These are phyloP conservation scores for Penicillium hordei DNA, from an alignment of 2,329 filamentous ascomycete species.

Conservation along the genomic window DNA sequence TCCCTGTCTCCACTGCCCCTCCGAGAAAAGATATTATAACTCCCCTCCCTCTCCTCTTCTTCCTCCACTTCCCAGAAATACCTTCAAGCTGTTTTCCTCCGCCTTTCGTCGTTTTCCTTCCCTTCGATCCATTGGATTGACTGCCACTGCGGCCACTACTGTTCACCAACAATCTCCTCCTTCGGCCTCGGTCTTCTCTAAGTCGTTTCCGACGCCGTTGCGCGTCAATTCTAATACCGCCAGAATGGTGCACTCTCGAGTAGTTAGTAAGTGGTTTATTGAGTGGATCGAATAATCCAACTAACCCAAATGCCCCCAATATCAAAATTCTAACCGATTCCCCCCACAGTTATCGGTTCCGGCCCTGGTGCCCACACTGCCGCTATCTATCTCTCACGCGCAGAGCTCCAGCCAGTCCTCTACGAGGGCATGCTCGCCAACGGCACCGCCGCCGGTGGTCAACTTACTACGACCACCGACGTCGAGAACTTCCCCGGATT, in stretches of 20 bases:
- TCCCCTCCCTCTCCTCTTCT: slow-evolving; percentile 12
- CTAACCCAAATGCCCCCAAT: neutral
- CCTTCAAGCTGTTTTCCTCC: slow-evolving; percentile 92
- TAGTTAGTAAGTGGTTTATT: slow-evolving; percentile 69
- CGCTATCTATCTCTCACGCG: slow-evolving; percentile 91
- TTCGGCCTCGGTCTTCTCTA: slow-evolving; percentile 37
- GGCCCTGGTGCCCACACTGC: slow-evolving; percentile 97
- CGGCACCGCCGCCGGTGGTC: slow-evolving; percentile 91
- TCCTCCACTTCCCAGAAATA: slow-evolving; percentile 28
- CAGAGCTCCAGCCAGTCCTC: slow-evolving; percentile 89
- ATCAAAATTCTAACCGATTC: slow-evolving; percentile 17
- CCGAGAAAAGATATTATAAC: slow-evolving; percentile 13
- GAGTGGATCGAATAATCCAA: slow-evolving; percentile 14
- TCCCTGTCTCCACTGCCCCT: slow-evolving; percentile 22
- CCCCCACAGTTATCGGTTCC: slow-evolving; percentile 71
- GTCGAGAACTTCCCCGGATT: slow-evolving; percentile 98
- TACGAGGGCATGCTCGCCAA: slow-evolving; percentile 99
- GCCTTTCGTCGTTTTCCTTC: slow-evolving; percentile 65
- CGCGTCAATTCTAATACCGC: slow-evolving; percentile 41
- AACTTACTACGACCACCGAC: slow-evolving; percentile 97
- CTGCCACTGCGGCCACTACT: slow-evolving; percentile 70
- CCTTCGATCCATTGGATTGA: slow-evolving; percentile 70
- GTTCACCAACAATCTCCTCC: slow-evolving; percentile 60
- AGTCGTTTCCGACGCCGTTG: slow-evolving; percentile 39
- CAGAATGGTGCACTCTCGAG: slow-evolving; percentile 83